Evolutionary conservation across 1,284 basidiomycete species (phyloP), one percentile per base, ranked within the genome.

Genomic region (Hemileia vastatrix): DNA sequence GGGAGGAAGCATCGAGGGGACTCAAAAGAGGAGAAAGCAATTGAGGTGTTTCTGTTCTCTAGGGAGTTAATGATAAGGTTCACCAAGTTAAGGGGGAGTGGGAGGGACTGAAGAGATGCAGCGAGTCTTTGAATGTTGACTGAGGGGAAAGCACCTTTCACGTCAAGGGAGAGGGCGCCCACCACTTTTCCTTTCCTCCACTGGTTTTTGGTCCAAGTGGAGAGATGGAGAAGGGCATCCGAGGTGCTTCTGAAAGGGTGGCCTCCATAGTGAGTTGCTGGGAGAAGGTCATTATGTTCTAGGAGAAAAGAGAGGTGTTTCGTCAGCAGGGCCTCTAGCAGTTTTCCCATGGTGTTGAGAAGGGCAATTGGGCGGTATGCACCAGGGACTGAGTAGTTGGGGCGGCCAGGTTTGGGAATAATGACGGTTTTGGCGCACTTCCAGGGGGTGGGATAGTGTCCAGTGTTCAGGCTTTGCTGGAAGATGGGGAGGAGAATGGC

Each of bases 81-180:
- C 4, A 23, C 23, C 40, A 58, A 31, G 48, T 57, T 47, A 15
- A 31, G 5, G n/a, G 54, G 54, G 32, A 13, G 44, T 9, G 15
- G 9, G 18, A 43, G 40, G 8, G 50, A 15, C 6, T 33, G 19
- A 23, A 51, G 18, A n/a, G 45, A 21, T 15, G 21, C 6, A 23
- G 19, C 13, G 5, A 58, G 48, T 40, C 57, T 21, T 8, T 50
- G 23, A 13, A n/a, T 21, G 50, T 50, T 24, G 6, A 58, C 57
- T 50, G 57, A 33, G 23, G 57, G 57, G 31, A 40, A 51, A 6
- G 48, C 49, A 5, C 32, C 50, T 31, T 58, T 58, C 23, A 58
- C 57, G 24, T 58, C 57, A 8, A 36, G 23, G 21, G 32, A 44
- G n/a, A 54, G 19, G 13, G 11, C 40, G 2, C 18, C 8, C 9